Evolutionary conservation across 78 protist species (phyloP).

Genomic region (Bigelowiella natans): DNA sequence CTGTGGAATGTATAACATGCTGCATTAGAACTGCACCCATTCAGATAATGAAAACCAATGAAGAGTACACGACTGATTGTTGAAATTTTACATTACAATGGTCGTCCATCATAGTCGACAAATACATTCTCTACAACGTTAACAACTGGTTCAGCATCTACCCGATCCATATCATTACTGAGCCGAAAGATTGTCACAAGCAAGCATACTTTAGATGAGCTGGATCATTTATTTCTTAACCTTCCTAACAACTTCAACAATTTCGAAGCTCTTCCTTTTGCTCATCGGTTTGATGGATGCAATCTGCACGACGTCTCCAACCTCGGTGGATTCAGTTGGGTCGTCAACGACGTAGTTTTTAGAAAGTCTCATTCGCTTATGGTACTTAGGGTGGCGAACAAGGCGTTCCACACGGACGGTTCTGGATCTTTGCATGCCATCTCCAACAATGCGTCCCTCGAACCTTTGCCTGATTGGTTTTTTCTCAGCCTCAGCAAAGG

Average conservation of each 20-base stretch:
- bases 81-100: no score
- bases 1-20: no score
- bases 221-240: background rate
- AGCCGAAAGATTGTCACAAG: no score
- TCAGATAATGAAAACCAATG: no score
- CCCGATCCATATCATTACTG: no score
- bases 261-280: background rate
- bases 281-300: background rate
- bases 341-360: background rate
- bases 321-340: background rate
- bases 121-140: no score
- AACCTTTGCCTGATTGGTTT: background rate
- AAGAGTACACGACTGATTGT: no score
- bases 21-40: no score
- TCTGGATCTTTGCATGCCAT: background rate
- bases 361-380: background rate
- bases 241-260: background rate
- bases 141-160: no score
- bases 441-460: background rate
- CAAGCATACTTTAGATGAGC: no score
- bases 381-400: background rate
- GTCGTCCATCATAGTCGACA: no score
- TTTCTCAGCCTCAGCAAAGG: background rate
- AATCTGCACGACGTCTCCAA: background rate
- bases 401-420: background rate